Conservation (phyloP, 306 rosid genomes). For the Lathyrus aphaca region DNA sequence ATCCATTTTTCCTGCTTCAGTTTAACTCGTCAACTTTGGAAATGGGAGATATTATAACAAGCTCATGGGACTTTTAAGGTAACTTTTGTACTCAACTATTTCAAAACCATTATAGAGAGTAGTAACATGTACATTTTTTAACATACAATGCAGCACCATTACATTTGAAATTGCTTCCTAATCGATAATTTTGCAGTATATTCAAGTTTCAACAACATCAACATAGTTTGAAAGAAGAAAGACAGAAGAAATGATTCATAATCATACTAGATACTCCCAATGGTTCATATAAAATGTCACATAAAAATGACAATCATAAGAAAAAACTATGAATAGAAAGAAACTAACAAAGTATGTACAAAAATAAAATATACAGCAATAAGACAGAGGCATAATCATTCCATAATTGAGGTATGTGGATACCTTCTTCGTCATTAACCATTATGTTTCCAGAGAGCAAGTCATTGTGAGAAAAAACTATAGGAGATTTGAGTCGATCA, state of each 20-base stretch:
- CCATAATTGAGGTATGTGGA: slow-evolving; percentile 27
- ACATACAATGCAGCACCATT: not conserved
- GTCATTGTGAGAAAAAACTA: slow-evolving; percentile 87
- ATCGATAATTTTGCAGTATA: slow-evolving; percentile 6
- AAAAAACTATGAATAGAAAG: slow-evolving; percentile 14
- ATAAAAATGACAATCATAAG: slow-evolving; percentile 16
- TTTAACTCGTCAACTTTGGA: slow-evolving; percentile 19
- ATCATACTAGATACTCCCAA: not conserved
- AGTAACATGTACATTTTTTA: slow-evolving; percentile 10
- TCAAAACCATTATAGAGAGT: slow-evolving; percentile 16
- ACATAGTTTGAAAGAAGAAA: not conserved
- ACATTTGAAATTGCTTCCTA: slow-evolving; percentile 24
- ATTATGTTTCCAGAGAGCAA: slow-evolving; percentile 93
- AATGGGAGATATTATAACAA: slow-evolving; percentile 11
- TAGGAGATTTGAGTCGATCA: slow-evolving; percentile 68
- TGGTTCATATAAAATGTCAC: slow-evolving; percentile 13
- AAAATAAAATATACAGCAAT: slow-evolving; percentile 13
- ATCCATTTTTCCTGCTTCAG: slow-evolving; percentile 16
- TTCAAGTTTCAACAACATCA: slow-evolving; percentile 3
- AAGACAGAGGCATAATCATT: slow-evolving; percentile 24
- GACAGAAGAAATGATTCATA: not conserved
- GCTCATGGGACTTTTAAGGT: not conserved
- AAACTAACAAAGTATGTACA: slow-evolving; percentile 13
- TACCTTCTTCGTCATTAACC: slow-evolving; percentile 90
- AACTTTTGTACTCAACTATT: slow-evolving; percentile 19